Evolutionary conservation across 108 stramenopile genomes (phyloP).

Genomic region (Mediolabrus comicus): DNA sequence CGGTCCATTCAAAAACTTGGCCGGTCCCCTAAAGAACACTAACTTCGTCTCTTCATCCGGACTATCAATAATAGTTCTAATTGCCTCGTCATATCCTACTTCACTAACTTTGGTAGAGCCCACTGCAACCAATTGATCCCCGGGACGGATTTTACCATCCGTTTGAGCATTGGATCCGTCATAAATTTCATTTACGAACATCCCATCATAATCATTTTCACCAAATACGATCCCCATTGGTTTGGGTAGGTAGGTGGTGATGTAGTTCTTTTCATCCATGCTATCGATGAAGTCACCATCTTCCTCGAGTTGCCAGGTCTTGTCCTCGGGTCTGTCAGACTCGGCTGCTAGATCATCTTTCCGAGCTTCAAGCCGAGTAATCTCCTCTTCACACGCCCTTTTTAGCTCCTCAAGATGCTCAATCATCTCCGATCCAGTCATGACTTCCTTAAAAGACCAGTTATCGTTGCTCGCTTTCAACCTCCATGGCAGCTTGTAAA

Average conservation of each 20-base stretch:
- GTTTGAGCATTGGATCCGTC: slow-evolving; percentile 66
- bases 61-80: slow-evolving; percentile 77
- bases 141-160: slow-evolving; percentile 58
- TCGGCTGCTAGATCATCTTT: no score
- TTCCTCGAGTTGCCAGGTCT: no score
- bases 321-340: background rate
- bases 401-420: no score
- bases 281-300: slow-evolving; percentile 81
- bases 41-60: slow-evolving; percentile 53
- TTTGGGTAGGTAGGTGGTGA: slow-evolving; percentile 65
- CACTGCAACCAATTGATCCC: slow-evolving; percentile 85
- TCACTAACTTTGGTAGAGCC: slow-evolving; percentile 67
- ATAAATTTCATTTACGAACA: slow-evolving; percentile 77
- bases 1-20: slow-evolving; percentile 84
- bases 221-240: slow-evolving; percentile 93
- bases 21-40: slow-evolving; percentile 75
- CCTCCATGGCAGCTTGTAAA: no score
- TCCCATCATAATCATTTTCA: slow-evolving; percentile 88
- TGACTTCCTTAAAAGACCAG: no score
- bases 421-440: no score
- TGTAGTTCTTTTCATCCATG: slow-evolving; percentile 83
- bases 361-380: no score
- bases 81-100: slow-evolving; percentile 76
- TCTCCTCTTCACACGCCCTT: no score
- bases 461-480: no score